Base-by-base conservation (phyloP, 768 basidiomycete species). In the Mycena rebaudengoi region DNA sequence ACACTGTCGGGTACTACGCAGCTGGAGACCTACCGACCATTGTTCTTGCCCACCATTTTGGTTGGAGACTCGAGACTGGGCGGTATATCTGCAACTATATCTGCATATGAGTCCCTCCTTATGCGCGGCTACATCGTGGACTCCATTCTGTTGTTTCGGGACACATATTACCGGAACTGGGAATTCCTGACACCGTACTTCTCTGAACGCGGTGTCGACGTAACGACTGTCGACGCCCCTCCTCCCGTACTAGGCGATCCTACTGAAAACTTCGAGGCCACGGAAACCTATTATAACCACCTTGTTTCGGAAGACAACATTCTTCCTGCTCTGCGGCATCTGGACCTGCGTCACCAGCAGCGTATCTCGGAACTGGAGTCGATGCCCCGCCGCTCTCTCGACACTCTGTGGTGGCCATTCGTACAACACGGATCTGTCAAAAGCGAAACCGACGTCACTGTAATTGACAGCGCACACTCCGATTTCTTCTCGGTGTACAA, bases 331-430 rank as follows among this genome's bases (percentile, higher is more conserved):
- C 75, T 94, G 3, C 74, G 80, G 5, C 82, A 88, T 68, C 78
- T 98, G 25, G 88, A 94, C 67, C 62, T 73, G 10, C 79, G 84
- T 33, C 96, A 98, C 75, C 64, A 72, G 0, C 69, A 74, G n/a
- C 84, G 97, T 7, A 74, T 98, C n/a, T 72, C 82, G 12, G 87
- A 91, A 41, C 85, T 99, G 8, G 85, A 88, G 49, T 85, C 90
- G 0, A 94, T 97, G 88, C 87, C 94, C 4, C 79, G 80, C 11
- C 85, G 96, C 35, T 90, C 95, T 1, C 79, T 92, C 43, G 84
- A 95, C 54, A 83, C 83, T 2, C 82, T 98, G 44, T 99, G 97
- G 97, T 99, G 96, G 95, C 97, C 97, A 0, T 99, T 99, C 73
- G 94, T 95, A 2, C 97, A 99, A 73, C 97, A 99, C 66, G 87